Conservation (phyloP, 495 filamentous ascomycete genomes). For the Hypoxylon lienhwacheense region DNA sequence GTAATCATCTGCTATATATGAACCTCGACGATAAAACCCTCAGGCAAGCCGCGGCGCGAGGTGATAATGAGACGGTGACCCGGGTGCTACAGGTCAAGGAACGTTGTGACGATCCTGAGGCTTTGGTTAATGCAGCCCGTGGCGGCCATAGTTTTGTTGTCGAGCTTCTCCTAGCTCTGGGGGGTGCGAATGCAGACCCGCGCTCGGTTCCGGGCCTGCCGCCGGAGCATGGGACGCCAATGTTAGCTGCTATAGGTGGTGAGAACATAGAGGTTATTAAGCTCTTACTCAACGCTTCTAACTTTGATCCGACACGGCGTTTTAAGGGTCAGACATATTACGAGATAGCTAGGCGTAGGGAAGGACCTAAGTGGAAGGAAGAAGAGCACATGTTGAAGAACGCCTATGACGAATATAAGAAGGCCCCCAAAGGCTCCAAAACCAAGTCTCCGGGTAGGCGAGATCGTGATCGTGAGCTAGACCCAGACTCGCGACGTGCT, state of each 20-base stretch:
- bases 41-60: conserved; percentile 75
- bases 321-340: conserved; percentile 74
- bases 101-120: conserved; percentile 70
- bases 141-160: conserved; percentile 88
- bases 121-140: conserved; percentile 86
- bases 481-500: conserved; percentile 54
- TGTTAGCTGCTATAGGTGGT: conserved; percentile 90
- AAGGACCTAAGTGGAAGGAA: conserved; percentile 85
- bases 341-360: conserved; percentile 78
- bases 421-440: conserved; percentile 48
- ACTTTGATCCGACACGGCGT: conserved; percentile 76
- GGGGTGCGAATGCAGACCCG: conserved; percentile 78
- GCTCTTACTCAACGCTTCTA: conserved; percentile 73
- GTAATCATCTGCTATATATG: conserved; percentile 58
- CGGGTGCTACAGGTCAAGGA: conserved; percentile 79
- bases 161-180: conserved; percentile 80
- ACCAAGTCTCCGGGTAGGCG: conserved; percentile 54
- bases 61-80: conserved; percentile 77
- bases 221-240: conserved; percentile 76
- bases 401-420: conserved; percentile 69
- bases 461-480: conserved; percentile 60
- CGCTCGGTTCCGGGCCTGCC: conserved; percentile 54
- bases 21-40: conserved; percentile 69
- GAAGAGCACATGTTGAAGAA: conserved; percentile 80
- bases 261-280: conserved; percentile 82